Percentiles rank a stretch among this genome's conserved stretches.
Evolutionary conservation across 2,329 filamentous ascomycete genomes (phyloP).

Genomic region (Xylariaceae sp.): DNA sequence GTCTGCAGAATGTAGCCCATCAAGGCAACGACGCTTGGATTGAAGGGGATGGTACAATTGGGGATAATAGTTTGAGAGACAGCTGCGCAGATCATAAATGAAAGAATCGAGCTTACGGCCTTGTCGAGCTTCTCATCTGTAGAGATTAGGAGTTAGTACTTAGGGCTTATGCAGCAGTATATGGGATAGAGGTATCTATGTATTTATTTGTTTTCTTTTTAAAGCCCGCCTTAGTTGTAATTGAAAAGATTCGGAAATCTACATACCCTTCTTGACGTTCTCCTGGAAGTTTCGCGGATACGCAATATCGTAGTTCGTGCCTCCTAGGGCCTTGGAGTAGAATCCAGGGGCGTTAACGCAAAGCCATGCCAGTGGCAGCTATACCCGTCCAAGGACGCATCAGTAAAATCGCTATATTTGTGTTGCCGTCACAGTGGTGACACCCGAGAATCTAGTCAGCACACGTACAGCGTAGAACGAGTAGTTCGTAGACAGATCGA

Average conservation of each 20-base stretch:
- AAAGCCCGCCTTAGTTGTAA: too few species aligned
- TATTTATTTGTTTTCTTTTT: too few species aligned
- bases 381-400: conserved; percentile 1
- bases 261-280: conserved; percentile 25
- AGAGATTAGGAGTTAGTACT: too few species aligned
- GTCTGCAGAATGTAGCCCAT: too few species aligned
- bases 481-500: conserved; percentile 33
- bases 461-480: conserved; percentile 33
- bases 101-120: conserved; percentile 18
- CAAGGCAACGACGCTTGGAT: too few species aligned
- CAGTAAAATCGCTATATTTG: not conserved
- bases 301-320: conserved; percentile 25
- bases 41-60: too few species aligned
- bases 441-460: not conserved
- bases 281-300: conserved; percentile 23
- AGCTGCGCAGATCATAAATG: not conserved
- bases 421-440: not conserved
- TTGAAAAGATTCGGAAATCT: too few species aligned
- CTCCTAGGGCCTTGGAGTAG: conserved; percentile 21
- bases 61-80: too few species aligned
- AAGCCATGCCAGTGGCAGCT: conserved; percentile 30
- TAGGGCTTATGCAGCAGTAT: too few species aligned
- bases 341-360: conserved; percentile 10
- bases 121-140: conserved; percentile 29
- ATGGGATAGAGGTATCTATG: too few species aligned